A percentile compares a stretch with the other conserved stretches of the same genome.
Conservation (phyloP, 805 yeast genomes). For the Brettanomyces anomalus region DNA sequence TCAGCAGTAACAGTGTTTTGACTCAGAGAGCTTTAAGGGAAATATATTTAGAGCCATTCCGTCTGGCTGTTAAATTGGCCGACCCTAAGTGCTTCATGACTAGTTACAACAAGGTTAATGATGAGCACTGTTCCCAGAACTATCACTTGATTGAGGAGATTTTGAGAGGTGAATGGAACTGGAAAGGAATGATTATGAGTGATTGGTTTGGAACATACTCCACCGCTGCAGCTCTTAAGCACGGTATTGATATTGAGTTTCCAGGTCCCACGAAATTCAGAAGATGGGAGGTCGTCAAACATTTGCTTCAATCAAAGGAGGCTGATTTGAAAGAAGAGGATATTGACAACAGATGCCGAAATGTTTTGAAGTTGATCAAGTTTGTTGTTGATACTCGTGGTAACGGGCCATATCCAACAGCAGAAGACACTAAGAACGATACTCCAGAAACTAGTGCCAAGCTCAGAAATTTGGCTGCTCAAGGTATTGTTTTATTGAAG, state of each 20-base stretch:
- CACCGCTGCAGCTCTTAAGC: slow-evolving; percentile 34
- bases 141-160: slow-evolving; percentile 34
- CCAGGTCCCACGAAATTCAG: slow-evolving; percentile 36
- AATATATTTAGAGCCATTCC: slow-evolving; percentile 55
- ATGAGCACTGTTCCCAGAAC: slow-evolving; percentile 45
- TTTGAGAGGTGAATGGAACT: slow-evolving; percentile 48
- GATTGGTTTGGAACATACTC: slow-evolving; percentile 60
- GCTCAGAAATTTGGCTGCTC: slow-evolving; percentile 38
- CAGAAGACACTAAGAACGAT: slow-evolving; percentile 31
- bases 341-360: slow-evolving; percentile 40
- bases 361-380: slow-evolving; percentile 39
- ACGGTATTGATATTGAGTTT: slow-evolving; percentile 59
- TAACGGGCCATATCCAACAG: slow-evolving; percentile 33
- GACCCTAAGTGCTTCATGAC: slow-evolving; percentile 53
- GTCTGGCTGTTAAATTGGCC: slow-evolving; percentile 44
- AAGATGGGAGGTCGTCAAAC: slow-evolving; percentile 1
- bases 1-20: slow-evolving; percentile 37
- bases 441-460: slow-evolving; percentile 36
- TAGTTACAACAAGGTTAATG: slow-evolving; percentile 55
- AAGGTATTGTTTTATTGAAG: slow-evolving; percentile 47
- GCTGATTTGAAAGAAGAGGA: slow-evolving; percentile 15
- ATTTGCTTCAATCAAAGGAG: slow-evolving; percentile 2
- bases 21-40: slow-evolving; percentile 58
- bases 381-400: slow-evolving; percentile 25
- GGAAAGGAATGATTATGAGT: slow-evolving; percentile 47